Conservation (phyloP, 148 eudicot species). For the Chenopodium suecicum region DNA sequence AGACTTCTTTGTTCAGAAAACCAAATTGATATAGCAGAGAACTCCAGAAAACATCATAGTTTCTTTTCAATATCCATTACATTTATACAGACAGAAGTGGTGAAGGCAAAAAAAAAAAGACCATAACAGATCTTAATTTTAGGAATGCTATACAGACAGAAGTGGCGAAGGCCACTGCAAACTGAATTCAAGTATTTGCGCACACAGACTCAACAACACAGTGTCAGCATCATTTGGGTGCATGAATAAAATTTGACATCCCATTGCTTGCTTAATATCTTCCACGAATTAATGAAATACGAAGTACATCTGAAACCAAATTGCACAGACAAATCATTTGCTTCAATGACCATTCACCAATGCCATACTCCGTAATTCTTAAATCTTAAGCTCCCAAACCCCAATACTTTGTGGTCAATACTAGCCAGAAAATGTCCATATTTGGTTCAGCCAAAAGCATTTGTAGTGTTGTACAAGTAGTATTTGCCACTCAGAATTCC, state of each 20-base stretch:
- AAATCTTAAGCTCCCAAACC: slow-evolving; percentile 6
- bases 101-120: background rate
- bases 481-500: too few relatives aligned
- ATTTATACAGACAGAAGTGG: background rate
- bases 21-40: too few relatives aligned
- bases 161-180: too few relatives aligned
- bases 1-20: too few relatives aligned
- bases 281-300: background rate
- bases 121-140: background rate
- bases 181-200: background rate
- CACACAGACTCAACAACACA: background rate
- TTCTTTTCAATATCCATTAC: background rate
- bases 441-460: background rate
- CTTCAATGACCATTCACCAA: background rate
- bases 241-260: background rate
- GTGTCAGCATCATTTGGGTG: background rate
- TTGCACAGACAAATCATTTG: background rate
- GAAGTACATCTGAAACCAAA: background rate
- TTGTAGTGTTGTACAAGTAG: background rate
- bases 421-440: background rate
- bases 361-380: background rate
- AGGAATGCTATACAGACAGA: background rate
- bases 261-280: too few relatives aligned
- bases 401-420: background rate
- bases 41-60: background rate